Base-by-base conservation (phyloP, 2,329 filamentous ascomycete species). In the Penicillium sp. region DNA sequence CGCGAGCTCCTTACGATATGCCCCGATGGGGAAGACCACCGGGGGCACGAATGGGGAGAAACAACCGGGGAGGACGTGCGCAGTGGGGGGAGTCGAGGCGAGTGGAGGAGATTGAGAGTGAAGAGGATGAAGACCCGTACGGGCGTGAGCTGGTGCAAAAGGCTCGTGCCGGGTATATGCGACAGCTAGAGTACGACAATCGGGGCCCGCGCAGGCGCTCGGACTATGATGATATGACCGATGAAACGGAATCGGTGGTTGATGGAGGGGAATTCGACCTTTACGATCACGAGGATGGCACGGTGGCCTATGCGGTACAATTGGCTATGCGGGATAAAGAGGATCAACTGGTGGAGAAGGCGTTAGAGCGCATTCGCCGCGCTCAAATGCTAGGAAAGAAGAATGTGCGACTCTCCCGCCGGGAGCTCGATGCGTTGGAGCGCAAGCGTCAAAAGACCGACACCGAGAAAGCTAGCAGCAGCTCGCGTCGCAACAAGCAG, bases 11-110 rank as follows among this genome's bases (percentile, higher is more conserved):
- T 82, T 82, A 85, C 80, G 82, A 82, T 84, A 89, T 90, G 93
- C 93, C 93, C 91, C 89, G 84, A 87, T 93, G 91, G 94, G 94
- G 93, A 97, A 97, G 94, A 97, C 92, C 93, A 95, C 91, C 92
- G 86, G 90, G 92, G 90, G 90, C 88, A 85, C 87, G 84, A 78
- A 75, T 73, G 81, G 84, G 86, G 84, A 87, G 85, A 83, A 86
- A 82, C 80, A 81, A 43, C 16, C 16, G 82, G 70, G 84, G 81
- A 75, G 76, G 78, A 68, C 81, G 82, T 78, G 81, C 80, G 76
- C 80, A 81, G 79, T 83, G 82, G 79, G 81, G 81, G 63, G 78
- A 78, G 66, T 70, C 74, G 69, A 68, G 65, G 69, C 73, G 77
- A 68, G 69, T 78, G 64, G 73, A 80, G 68, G 77, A 79, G 68